These are phyloP conservation scores for Mycena metata DNA, from an alignment of 768 basidiomycete species.

Conservation along the genomic window DNA sequence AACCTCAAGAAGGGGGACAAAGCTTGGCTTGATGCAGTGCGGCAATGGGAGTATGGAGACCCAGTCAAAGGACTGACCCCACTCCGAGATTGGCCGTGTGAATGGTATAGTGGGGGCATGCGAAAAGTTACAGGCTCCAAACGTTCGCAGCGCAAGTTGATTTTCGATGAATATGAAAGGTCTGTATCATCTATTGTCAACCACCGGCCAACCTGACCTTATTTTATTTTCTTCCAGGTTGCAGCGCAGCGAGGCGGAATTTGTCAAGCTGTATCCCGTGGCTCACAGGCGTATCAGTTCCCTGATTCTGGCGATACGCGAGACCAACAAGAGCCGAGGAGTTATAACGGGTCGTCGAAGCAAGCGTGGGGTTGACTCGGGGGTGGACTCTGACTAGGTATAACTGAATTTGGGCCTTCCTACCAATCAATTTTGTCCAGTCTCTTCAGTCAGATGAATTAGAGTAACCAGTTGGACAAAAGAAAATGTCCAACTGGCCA, in stretches of 20 bases:
- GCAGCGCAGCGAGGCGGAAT: not conserved
- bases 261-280: not conserved
- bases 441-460: too few relatives aligned
- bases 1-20: conserved; percentile 17
- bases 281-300: not conserved
- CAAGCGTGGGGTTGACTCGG: not conserved
- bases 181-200: not conserved
- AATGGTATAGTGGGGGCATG: conserved; percentile 18
- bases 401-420: too few relatives aligned
- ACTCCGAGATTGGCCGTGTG: conserved; percentile 3
- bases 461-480: too few relatives aligned
- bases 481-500: not conserved
- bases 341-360: not conserved
- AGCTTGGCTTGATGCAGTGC: conserved; percentile 13
- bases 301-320: not conserved
- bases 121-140: conserved; percentile 9
- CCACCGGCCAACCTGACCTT: not conserved
- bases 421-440: too few relatives aligned
- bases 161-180: conserved; percentile 13
- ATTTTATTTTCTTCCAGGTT: conserved; percentile 4
- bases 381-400: too few relatives aligned
- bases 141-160: conserved; percentile 14
- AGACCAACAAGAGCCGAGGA: conserved; percentile 4
- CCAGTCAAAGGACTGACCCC: not conserved
- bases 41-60: not conserved